Percentiles rank a stretch among this genome's conserved stretches.
phyloP scores from a whole-genome alignment of 306 rosid species.

The Fagus crenata region DNA sequence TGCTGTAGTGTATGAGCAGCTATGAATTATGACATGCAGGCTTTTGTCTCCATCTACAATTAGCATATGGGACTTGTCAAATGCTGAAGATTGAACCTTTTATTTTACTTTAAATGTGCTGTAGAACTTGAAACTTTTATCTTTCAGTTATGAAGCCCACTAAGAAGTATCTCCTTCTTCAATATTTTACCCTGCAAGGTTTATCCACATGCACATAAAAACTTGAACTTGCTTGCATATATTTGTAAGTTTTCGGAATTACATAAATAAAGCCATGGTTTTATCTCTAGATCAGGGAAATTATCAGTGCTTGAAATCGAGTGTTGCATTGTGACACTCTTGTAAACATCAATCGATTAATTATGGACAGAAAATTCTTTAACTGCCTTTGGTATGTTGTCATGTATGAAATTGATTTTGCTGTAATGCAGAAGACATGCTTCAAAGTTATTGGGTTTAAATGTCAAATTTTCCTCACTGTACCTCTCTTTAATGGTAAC shows the following conservation, averaged over 20 bases:
- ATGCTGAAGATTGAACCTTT: background rate
- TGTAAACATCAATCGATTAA: background rate
- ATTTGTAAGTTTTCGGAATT: background rate
- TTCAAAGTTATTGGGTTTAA: constrained; percentile 15
- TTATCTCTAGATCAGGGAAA: background rate
- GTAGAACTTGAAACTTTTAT: background rate
- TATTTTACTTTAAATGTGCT: background rate
- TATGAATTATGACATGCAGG: background rate
- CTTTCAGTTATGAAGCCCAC: background rate
- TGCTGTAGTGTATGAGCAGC: background rate
- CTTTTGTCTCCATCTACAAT: background rate
- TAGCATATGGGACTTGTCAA: background rate
- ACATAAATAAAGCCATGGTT: background rate
- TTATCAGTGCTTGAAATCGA: background rate
- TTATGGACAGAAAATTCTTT: background rate
- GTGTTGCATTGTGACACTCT: background rate
- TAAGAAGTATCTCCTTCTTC: constrained; percentile 1
- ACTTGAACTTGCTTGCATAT: background rate
- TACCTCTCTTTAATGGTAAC: constrained; percentile 21
- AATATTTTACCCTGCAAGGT: background rate
- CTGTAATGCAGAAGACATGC: background rate
- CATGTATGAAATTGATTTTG: background rate
- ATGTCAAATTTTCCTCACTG: constrained; percentile 13
- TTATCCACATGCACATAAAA: background rate
- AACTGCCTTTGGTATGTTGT: background rate